Percentiles rank a stretch among this genome's conserved stretches.
Conservation (phyloP, 140 eudicot species). For the Cichorium intybus region DNA sequence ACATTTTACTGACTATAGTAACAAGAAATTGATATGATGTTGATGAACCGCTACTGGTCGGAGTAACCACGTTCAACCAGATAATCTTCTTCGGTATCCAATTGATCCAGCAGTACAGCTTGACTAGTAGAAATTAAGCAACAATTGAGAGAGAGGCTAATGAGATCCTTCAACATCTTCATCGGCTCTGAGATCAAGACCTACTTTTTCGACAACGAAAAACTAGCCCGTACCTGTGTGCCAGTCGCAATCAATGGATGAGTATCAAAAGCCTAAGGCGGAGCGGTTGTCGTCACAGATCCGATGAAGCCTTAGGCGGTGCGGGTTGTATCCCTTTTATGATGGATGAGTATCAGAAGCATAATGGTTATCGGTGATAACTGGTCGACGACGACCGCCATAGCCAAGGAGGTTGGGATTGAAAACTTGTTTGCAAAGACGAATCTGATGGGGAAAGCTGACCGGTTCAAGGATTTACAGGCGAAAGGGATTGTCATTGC, state of each 20-base stretch:
- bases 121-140: too few species aligned
- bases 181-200: constrained; percentile 54
- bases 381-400: constrained; percentile 85
- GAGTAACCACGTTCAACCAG: too few species aligned
- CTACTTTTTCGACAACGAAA: constrained; percentile 64
- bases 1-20: too few species aligned
- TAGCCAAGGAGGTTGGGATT: constrained; percentile 72
- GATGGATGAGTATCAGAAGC: constrained; percentile 60
- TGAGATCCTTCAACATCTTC: constrained; percentile 53
- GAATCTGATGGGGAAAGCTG: constrained; percentile 89
- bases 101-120: too few species aligned
- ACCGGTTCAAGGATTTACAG: constrained; percentile 79
- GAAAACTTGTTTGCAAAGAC: constrained; percentile 83
- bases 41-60: too few species aligned
- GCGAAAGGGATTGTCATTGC: too few species aligned
- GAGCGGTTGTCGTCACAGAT: constrained; percentile 84
- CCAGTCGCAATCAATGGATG: constrained; percentile 57
- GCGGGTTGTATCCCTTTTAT: constrained; percentile 60
- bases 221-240: constrained; percentile 80
- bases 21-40: too few species aligned
- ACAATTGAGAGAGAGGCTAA: constrained; percentile 74
- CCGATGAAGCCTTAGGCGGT: constrained; percentile 98
- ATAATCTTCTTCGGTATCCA: constrained; percentile 67
- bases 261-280: too few species aligned
- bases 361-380: constrained; percentile 98